A percentile compares a stretch with the other conserved stretches of the same genome.
These are phyloP conservation scores for Henckelia pumila DNA, from an alignment of 257 asterid genomes.

Conservation along the genomic window DNA sequence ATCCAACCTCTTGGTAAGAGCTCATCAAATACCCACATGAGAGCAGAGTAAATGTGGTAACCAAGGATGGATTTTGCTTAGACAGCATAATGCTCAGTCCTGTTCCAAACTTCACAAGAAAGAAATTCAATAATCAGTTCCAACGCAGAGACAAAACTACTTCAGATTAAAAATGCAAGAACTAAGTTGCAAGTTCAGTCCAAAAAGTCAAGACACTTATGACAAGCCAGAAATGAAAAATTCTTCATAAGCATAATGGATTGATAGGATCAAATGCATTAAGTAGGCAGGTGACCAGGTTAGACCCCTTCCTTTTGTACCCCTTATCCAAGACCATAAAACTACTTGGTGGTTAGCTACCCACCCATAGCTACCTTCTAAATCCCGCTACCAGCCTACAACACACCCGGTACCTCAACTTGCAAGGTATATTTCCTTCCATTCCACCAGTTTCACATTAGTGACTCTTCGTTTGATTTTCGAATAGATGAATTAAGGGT, in stretches of 20 bases:
- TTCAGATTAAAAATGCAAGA: constrained; percentile 10
- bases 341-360: neutral
- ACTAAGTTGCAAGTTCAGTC: neutral
- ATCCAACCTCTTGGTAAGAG: constrained; percentile 89
- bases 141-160: constrained; percentile 14
- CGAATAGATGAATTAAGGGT: neutral
- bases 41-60: constrained; percentile 71
- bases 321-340: neutral
- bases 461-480: neutral
- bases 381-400: neutral
- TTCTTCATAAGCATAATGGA: neutral
- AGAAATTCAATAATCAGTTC: constrained; percentile 32
- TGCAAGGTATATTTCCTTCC: neutral
- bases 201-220: neutral
- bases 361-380: neutral
- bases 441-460: neutral
- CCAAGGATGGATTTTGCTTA: constrained; percentile 85
- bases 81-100: constrained; percentile 87
- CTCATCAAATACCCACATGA: constrained; percentile 93
- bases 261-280: neutral
- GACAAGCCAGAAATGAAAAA: neutral
- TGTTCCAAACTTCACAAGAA: constrained; percentile 83
- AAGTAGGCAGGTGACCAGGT: constrained; percentile 8
- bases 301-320: neutral
- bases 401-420: neutral